A percentile compares a stretch with the other conserved stretches of the same genome.
Conservation (phyloP, 2,329 filamentous ascomycete genomes). For the Penicillium sp. region DNA sequence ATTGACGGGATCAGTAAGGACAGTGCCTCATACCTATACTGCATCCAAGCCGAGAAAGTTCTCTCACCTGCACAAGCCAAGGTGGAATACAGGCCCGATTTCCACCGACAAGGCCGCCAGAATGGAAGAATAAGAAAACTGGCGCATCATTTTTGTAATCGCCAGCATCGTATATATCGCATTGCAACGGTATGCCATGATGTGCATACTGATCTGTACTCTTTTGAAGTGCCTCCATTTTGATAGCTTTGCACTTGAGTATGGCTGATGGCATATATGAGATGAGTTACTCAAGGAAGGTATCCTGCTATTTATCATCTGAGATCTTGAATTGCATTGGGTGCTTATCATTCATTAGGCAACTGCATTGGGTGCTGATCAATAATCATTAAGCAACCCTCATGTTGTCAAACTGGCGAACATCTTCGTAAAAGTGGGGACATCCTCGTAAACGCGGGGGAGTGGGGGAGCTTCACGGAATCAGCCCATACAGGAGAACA, state of each 20-base stretch:
- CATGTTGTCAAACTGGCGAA: not conserved
- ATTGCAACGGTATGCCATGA: not conserved
- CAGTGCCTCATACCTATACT: not conserved
- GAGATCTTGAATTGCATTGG: not conserved
- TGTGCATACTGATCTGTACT: not conserved
- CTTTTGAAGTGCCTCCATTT: not conserved
- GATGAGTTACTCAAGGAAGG: too few relatives aligned
- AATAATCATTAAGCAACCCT: not conserved
- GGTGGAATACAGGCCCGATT: not conserved
- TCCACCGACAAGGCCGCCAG: not conserved
- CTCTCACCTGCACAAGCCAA: conserved; percentile 1
- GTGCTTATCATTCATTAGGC: not conserved
- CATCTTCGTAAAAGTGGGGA: not conserved
- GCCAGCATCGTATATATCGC: not conserved
- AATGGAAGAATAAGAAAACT: not conserved
- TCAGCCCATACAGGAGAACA: not conserved
- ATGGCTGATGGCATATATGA: not conserved
- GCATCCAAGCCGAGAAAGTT: not conserved
- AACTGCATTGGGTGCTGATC: not conserved
- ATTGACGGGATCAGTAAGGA: not conserved
- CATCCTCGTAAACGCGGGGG: not conserved
- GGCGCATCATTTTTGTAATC: not conserved
- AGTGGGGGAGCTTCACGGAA: not conserved
- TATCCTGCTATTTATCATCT: too few relatives aligned
- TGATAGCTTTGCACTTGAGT: not conserved